Base-by-base conservation (phyloP, 768 basidiomycete species). In the Termitomyces sp. region DNA sequence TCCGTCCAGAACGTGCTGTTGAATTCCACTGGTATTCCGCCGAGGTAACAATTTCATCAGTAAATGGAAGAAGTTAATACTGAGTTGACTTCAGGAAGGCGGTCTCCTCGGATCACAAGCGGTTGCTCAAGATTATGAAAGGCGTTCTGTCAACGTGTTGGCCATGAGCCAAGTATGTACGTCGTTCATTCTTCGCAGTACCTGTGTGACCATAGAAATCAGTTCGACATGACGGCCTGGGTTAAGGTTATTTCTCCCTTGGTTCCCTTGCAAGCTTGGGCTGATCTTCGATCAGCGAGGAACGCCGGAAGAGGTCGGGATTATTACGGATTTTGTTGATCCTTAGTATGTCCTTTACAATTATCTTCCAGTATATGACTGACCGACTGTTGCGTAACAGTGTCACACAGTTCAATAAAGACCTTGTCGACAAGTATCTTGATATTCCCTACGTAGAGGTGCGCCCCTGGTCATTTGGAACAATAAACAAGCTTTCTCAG, bases 191-290 rank as follows among this genome's bases (percentile, higher is more conserved):
- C 50, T 54, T 56, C 55, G 35, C 38, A 54, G 49, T 43, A 26
- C 38, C 57, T 61, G 31, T 55, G 45, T 67, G 57, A 64, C 53
- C 37, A 48, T n/a, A 42, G 40, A 56, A 40, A 53, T 50, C 63
- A 91, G 89, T 90, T 88, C 66, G 91, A 93, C 68, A 93, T 93
- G 91, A 94, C 91, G 21, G 91, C 91, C 54, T 97, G 93, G 93
- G 90, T 96, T 59, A 93, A 93, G 80, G 82, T 76, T 77, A 77
- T 66, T 66, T 73, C 41, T 61, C 51, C 21, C 60, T 47, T 53
- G 21, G 37, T 40, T 53, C 31, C 47, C 55, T 53, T 30, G 38
- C 47, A 50, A 38, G 12, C 51, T 21, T 48, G 38, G 48, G 35
- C 62, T 62, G 50, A 67, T 48, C 55, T 45, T 51, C 53, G 35